Evolutionary conservation across 805 yeast species (phyloP), one percentile per base, ranked within the genome.

Genomic region (Tetrapisispora phaffii): DNA sequence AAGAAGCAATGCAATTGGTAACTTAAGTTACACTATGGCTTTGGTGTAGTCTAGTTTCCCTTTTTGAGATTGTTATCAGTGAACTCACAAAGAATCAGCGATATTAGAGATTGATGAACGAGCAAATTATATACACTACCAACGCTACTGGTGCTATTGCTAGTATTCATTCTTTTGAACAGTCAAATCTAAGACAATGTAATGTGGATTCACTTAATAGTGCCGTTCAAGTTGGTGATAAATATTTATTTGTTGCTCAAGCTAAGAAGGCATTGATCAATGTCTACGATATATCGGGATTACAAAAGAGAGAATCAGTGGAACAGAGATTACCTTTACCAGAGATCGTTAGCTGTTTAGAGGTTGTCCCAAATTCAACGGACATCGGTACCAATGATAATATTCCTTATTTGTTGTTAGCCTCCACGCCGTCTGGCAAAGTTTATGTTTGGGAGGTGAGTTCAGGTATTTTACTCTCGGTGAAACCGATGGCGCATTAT

Each of bases 251-350:
- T 49, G 79, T 77, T 9, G 84, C 86, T 0, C 79, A 82, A 48
- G 68, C 70, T n/a, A 76, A 73, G 35, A 85, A 82, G 58, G 93
- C 96, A 0, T 63, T 87, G 48, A 66, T 89, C 24, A 80, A 83
- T 50, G 82, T 82, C 1, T 89, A 86, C 57, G 65, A 77, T 6
- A 72, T 80, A 69, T 42, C 52, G 17, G 64, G 66, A 17, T 35
- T 53, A 2, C 59, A 59, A 26, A 63, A 61, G 48, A 57, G 67
- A 52, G 71, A 72, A 54, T 70, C 85, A 28, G 75, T 80, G 6
- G 86, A 85, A 52, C 93, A 88, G 67, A 72, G 82, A 55, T 71
- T 89, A 34, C 93, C 96, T 0, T 70, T 89, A 13, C 96, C 97
- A 0, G 97, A 86, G 62, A 78, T 77, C 44, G 63, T 89, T 34